These are phyloP conservation scores for Naegleria fowleri DNA, from an alignment of 208 protist genomes.

Conservation along the genomic window DNA sequence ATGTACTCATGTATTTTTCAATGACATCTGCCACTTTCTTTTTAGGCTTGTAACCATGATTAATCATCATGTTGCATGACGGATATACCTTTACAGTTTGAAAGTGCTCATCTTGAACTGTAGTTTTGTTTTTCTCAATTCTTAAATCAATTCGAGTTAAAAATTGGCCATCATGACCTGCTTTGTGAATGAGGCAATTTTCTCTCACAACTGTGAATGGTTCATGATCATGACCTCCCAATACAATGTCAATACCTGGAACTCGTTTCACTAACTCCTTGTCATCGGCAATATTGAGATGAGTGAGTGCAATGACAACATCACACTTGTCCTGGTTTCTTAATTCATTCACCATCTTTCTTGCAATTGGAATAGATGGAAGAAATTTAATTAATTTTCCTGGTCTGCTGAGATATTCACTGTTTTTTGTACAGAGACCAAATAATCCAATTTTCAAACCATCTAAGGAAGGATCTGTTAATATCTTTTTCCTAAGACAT, in stretches of 20 bases:
- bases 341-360: background rate
- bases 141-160: background rate
- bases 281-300: conserved; percentile 2
- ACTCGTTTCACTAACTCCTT: background rate
- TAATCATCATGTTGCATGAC: background rate
- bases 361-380: background rate
- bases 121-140: background rate
- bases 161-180: background rate
- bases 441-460: conserved; percentile 17
- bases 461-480: background rate
- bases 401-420: background rate
- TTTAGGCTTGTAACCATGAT: background rate
- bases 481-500: background rate
- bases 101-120: background rate
- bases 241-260: background rate
- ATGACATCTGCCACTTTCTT: background rate
- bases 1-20: background rate
- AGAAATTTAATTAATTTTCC: background rate
- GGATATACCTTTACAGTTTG: background rate
- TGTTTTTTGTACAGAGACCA: background rate
- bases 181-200: background rate
- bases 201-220: background rate
- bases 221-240: background rate
- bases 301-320: background rate
- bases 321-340: background rate